These are phyloP conservation scores for Coprinellus micaceus DNA, from an alignment of 768 basidiomycete genomes.

Conservation along the genomic window DNA sequence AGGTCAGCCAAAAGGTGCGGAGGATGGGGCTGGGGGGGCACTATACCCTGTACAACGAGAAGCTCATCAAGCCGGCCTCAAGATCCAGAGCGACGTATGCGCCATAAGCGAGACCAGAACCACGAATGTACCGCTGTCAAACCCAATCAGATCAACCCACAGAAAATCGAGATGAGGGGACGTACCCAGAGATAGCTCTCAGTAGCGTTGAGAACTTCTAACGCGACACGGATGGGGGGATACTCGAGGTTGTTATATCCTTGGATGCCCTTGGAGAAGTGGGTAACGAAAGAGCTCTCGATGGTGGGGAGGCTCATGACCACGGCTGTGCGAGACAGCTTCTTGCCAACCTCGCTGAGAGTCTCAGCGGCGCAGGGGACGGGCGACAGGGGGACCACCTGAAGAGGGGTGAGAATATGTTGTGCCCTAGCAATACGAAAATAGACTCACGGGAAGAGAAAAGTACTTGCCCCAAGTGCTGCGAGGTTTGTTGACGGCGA, in stretches of 20 bases:
- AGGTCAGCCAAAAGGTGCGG: not conserved
- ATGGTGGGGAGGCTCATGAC: slow-evolving; percentile 90
- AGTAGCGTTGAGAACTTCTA: slow-evolving; percentile 85
- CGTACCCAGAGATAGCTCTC: slow-evolving; percentile 92
- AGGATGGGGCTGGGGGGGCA: not conserved
- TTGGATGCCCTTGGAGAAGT: slow-evolving; percentile 73
- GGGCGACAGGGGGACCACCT: slow-evolving; percentile 58
- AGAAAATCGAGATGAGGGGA: not conserved
- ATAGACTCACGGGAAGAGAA: slow-evolving; percentile 50
- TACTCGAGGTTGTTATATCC: slow-evolving; percentile 82
- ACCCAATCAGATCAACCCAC: slow-evolving; percentile 7
- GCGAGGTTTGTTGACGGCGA: slow-evolving; percentile 65
- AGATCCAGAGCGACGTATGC: slow-evolving; percentile 70
- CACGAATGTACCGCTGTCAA: slow-evolving; percentile 82
- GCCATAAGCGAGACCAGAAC: slow-evolving; percentile 94
- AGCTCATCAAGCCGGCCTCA: slow-evolving; percentile 74
- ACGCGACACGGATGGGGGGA: slow-evolving; percentile 79
- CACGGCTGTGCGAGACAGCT: slow-evolving; percentile 74
- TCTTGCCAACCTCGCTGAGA: slow-evolving; percentile 69
- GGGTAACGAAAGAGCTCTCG: slow-evolving; percentile 84
- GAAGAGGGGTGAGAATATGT: slow-evolving; percentile 4
- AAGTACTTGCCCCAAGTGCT: slow-evolving; percentile 76
- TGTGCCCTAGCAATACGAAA: not conserved
- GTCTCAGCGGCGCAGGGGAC: slow-evolving; percentile 65
- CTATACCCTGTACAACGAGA: slow-evolving; percentile 75